A percentile compares a stretch with the other conserved stretches of the same genome.
Conservation (phyloP, 2,329 filamentous ascomycete genomes). For the Talaromyces sp. region DNA sequence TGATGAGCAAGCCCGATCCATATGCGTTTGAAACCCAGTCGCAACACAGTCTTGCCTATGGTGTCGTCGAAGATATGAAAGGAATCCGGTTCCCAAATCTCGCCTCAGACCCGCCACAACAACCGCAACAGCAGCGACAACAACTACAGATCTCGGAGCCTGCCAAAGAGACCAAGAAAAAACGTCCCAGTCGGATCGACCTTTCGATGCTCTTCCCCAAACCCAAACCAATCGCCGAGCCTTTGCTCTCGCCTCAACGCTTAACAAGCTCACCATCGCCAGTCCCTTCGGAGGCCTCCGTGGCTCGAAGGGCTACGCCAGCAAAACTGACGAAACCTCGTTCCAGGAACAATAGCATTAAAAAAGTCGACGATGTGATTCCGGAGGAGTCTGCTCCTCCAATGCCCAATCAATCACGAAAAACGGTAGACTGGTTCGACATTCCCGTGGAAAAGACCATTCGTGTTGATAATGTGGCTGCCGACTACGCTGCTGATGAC, state of each 20-base stretch:
- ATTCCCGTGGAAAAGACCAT: conserved; percentile 25
- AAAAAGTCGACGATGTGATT: conserved; percentile 1
- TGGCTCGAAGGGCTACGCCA: conserved; percentile 17
- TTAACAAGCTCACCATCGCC: conserved; percentile 37
- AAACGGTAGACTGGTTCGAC: conserved; percentile 28
- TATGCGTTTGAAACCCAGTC: conserved; percentile 10
- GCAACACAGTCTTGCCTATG: conserved; percentile 11
- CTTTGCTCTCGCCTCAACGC: conserved; percentile 38
- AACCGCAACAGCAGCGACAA: not conserved
- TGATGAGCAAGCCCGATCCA: not conserved
- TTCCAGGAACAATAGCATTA: conserved; percentile 9
- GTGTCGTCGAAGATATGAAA: conserved; percentile 9
- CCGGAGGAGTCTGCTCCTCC: conserved; percentile 3
- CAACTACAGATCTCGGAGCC: not conserved
- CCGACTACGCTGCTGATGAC: conserved; percentile 12
- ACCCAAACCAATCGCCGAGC: conserved; percentile 25
- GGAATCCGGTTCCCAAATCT: conserved; percentile 8
- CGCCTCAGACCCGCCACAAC: conserved; percentile 9
- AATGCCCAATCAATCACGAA: conserved; percentile 2
- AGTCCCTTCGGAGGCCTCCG: conserved; percentile 31
- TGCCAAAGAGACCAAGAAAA: conserved; percentile 26
- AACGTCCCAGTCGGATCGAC: conserved; percentile 37
- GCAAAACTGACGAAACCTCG: conserved; percentile 26
- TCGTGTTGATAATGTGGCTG: conserved; percentile 15
- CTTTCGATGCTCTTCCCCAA: conserved; percentile 40